Base-by-base conservation (phyloP, 2,329 filamentous ascomycete genomes). In the Raffaelea arxii region DNA sequence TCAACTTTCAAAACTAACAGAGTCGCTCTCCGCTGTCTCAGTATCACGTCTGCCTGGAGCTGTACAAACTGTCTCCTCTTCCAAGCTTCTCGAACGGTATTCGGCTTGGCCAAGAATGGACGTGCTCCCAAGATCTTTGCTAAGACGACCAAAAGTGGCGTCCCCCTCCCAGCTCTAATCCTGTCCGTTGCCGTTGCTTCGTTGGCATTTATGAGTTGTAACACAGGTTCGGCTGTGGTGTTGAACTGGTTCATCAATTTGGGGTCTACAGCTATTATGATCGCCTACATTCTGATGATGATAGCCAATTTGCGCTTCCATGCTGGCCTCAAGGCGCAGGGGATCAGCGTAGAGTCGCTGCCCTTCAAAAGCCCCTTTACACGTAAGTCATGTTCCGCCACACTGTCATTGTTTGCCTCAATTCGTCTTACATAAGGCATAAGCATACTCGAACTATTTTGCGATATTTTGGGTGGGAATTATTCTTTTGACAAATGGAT, bases 221-320 rank as follows among this genome's bases (percentile, higher is more conserved):
- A 36, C 32, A 36, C 32, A 18, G 32, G 14, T 12, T 36, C 68
- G 3, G 72, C 69, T 7, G 71, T 77, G 43, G 65, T 75, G 48
- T 69, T 67, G 18, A 75, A 75, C 4, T 75, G 74, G 0, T 81
- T 80, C 56, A 36, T 36, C 32, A 36, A 36, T 18, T 24, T 43
- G 23, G 25, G 40, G 6, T 42, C 40, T 5, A 42, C 40, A 4
- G 40, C 40, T 5, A 42, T 42, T 25, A 42, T 42, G 40, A 42
- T 42, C 22, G 40, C 40, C 12, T 42, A 42, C 40, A 42, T 42
- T 14, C 40, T 42, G 21, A 42, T 30, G 25, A 42, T 42, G 40
- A 25, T 42, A 9, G 40, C 40, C 40, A 42, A 56, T 46, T 59
- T 55, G 38, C 47, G 25, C 44, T 46, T 27, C 46, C 27, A 32